Evolutionary conservation across 805 yeast species (phyloP).

Genomic region (Teunomyces cretensis): DNA sequence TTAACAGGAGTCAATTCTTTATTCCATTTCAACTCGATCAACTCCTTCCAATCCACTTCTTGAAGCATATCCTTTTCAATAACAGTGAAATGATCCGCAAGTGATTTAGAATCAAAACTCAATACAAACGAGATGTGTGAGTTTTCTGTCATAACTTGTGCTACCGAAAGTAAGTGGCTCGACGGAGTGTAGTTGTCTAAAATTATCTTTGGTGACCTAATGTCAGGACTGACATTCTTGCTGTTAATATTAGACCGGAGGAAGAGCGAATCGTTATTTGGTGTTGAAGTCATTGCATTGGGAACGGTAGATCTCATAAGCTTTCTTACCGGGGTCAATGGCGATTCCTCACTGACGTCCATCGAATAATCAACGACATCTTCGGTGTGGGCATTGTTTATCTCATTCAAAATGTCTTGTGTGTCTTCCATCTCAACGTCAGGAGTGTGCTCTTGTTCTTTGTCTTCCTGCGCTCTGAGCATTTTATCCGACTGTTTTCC

Average conservation of each 20-base stretch:
- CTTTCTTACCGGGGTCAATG: slow-evolving; percentile 31
- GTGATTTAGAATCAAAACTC: slow-evolving; percentile 60
- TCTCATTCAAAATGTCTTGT: slow-evolving; percentile 37
- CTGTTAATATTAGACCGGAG: slow-evolving; percentile 5
- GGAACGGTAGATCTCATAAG: slow-evolving; percentile 2
- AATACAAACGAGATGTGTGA: slow-evolving; percentile 82
- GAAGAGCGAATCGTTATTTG: slow-evolving; percentile 11
- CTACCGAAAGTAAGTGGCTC: slow-evolving; percentile 33
- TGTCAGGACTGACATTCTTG: slow-evolving; percentile 5
- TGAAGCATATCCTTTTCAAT: slow-evolving; percentile 81
- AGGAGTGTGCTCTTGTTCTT: neutral
- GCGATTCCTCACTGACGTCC: slow-evolving; percentile 17
- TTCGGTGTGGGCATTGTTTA: slow-evolving; percentile 37
- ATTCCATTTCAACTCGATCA: slow-evolving; percentile 75
- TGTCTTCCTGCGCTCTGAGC: no score
- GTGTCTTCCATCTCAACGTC: slow-evolving; percentile 23
- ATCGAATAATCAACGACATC: slow-evolving; percentile 1
- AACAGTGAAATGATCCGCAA: slow-evolving; percentile 81
- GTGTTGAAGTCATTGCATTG: slow-evolving; percentile 12
- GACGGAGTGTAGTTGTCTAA: slow-evolving; percentile 36
- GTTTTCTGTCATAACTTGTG: slow-evolving; percentile 42
- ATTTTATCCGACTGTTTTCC: slow-evolving; percentile 45
- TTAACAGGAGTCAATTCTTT: slow-evolving; percentile 63
- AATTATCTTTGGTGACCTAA: slow-evolving; percentile 29
- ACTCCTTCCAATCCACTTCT: slow-evolving; percentile 90